Percentiles rank a stretch among this genome's conserved stretches.
Evolutionary conservation across 2,329 filamentous ascomycete species (phyloP).

Genomic region (Pseudofabraea citricarpa): DNA sequence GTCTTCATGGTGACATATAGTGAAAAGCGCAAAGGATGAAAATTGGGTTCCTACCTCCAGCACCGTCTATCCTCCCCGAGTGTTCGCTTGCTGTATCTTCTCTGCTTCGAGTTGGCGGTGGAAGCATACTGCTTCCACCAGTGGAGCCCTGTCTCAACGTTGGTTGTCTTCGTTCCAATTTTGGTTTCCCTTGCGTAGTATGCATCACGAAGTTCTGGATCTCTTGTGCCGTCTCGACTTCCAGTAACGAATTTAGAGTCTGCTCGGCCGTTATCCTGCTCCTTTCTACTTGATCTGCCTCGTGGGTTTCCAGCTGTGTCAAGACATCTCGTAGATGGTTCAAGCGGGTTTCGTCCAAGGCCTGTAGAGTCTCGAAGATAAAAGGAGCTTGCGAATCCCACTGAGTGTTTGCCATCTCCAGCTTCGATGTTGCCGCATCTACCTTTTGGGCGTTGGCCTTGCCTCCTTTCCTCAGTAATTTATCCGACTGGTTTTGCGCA

Average conservation of each 20-base stretch:
- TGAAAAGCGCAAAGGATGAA: no score
- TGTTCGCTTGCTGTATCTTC: slow-evolving; percentile 7
- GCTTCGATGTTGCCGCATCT: slow-evolving; percentile 64
- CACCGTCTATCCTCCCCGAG: slow-evolving; percentile 3
- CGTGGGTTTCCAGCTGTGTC: slow-evolving; percentile 89
- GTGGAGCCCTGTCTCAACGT: slow-evolving; percentile 20
- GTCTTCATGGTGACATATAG: not conserved
- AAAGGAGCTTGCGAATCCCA: slow-evolving; percentile 96
- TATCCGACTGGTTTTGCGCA: slow-evolving; percentile 81
- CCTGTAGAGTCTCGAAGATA: slow-evolving; percentile 89
- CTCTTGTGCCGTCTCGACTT: slow-evolving; percentile 82
- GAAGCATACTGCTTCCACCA: slow-evolving; percentile 19
- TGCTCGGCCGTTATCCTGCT: slow-evolving; percentile 70
- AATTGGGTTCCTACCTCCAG: no score
- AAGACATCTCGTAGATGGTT: slow-evolving; percentile 88
- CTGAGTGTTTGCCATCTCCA: slow-evolving; percentile 74
- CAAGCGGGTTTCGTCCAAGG: slow-evolving; percentile 80
- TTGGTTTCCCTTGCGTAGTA: slow-evolving; percentile 30
- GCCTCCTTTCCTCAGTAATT: slow-evolving; percentile 72
- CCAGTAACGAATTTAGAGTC: slow-evolving; percentile 76
- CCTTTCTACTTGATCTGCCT: slow-evolving; percentile 80
- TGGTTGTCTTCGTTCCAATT: slow-evolving; percentile 21
- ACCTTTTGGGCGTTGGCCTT: slow-evolving; percentile 75
- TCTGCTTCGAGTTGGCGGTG: slow-evolving; percentile 13
- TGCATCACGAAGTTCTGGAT: slow-evolving; percentile 65